phyloP scores from a whole-genome alignment of 768 basidiomycete species.

The Xerocomellus dryophilus region DNA sequence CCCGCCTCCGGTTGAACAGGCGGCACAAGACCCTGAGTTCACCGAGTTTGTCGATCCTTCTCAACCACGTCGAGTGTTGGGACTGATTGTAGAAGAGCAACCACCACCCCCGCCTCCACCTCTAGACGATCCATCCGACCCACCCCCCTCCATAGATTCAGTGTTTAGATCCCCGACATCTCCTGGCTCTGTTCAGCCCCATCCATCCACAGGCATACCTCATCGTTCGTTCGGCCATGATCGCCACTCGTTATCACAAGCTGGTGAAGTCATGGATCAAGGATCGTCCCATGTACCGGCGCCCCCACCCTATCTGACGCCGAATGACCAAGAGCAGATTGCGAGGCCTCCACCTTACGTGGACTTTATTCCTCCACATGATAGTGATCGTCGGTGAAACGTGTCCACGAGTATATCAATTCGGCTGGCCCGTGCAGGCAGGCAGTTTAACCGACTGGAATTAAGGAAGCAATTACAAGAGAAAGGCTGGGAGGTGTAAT shows the following conservation, averaged over 20 bases:
- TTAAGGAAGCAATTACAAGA: slow-evolving; percentile 31
- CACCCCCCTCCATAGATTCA: slow-evolving; percentile 85
- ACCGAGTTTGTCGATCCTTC: slow-evolving; percentile 59
- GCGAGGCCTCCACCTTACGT: slow-evolving; percentile 62
- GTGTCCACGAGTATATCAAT: neutral
- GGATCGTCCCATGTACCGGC: slow-evolving; percentile 52
- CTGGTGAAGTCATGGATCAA: slow-evolving; percentile 32
- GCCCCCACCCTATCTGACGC: slow-evolving; percentile 74
- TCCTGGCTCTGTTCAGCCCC: slow-evolving; percentile 16
- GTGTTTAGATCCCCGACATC: slow-evolving; percentile 49
- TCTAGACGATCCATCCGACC: slow-evolving; percentile 85
- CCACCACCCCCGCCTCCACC: slow-evolving; percentile 78
- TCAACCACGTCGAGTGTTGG: slow-evolving; percentile 57
- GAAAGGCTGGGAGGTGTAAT: slow-evolving; percentile 16
- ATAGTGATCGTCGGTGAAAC: slow-evolving; percentile 12
- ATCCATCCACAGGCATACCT: slow-evolving; percentile 30
- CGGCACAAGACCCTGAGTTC: slow-evolving; percentile 66
- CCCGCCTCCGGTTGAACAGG: slow-evolving; percentile 75
- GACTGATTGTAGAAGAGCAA: slow-evolving; percentile 51
- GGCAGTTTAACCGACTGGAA: slow-evolving; percentile 14
- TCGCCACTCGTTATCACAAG: slow-evolving; percentile 33
- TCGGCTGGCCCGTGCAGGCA: neutral
- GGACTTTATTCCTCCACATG: slow-evolving; percentile 38
- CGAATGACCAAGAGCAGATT: slow-evolving; percentile 50
- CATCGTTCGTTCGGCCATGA: slow-evolving; percentile 30